phyloP scores from a whole-genome alignment of 495 filamentous ascomycete species.

The Tuber microsphaerosporum region DNA sequence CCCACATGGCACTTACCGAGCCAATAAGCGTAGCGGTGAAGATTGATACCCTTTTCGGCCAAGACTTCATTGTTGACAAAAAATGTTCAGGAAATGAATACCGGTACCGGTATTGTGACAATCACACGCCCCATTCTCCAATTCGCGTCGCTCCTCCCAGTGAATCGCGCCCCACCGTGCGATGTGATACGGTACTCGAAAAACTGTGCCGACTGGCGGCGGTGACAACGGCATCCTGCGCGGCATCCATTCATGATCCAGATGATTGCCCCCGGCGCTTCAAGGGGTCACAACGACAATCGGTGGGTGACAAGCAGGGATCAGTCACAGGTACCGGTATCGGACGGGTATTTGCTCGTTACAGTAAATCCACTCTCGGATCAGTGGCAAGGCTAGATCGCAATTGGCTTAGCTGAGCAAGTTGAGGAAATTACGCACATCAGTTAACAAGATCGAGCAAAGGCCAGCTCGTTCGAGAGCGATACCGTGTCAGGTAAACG shows the following conservation, averaged over 20 bases:
- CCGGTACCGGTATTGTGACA: neutral
- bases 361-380: too few species aligned
- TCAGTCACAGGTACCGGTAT: neutral
- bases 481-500: too few species aligned
- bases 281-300: neutral
- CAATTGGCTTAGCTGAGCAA: too few species aligned
- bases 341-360: too few species aligned
- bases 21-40: neutral
- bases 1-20: neutral
- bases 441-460: too few species aligned
- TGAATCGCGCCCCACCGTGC: neutral
- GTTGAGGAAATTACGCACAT: too few species aligned
- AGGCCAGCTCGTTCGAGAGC: too few species aligned
- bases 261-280: neutral
- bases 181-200: neutral
- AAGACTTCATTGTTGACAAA: neutral
- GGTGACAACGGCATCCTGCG: neutral
- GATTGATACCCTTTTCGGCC: neutral
- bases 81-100: neutral
- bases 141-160: neutral
- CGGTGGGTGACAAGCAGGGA: neutral
- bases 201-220: neutral
- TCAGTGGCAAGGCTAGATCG: too few species aligned
- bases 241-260: neutral
- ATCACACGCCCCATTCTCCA: neutral